phyloP scores from a whole-genome alignment of 2,329 filamentous ascomycete species.

The Gaeumannomyces sp. region DNA sequence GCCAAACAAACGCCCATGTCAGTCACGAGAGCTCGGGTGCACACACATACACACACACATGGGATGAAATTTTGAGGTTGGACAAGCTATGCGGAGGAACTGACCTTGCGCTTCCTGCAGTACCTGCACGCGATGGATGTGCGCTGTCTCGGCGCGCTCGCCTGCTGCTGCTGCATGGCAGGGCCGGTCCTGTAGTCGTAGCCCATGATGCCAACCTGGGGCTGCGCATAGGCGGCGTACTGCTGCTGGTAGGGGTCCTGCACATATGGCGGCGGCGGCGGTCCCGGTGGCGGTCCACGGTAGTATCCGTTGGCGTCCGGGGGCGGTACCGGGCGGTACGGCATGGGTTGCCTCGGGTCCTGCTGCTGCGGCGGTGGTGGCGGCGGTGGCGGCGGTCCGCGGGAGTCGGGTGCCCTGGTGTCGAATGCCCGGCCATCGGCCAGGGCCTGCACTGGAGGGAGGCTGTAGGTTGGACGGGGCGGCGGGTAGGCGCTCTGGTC shows the following conservation, averaged over 20 bases:
- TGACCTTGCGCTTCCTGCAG: constrained; percentile 55
- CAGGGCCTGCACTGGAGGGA: constrained; percentile 17
- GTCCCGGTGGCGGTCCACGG: constrained; percentile 11
- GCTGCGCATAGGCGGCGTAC: constrained; percentile 16
- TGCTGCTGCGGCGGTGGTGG: constrained; percentile 7
- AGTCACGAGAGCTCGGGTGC: neutral
- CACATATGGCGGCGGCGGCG: constrained; percentile 9
- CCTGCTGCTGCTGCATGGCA: constrained; percentile 25
- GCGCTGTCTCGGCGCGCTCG: constrained; percentile 45
- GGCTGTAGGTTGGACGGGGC: constrained; percentile 16
- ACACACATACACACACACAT: neutral
- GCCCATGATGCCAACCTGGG: constrained; percentile 11
- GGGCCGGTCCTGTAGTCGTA: constrained; percentile 17
- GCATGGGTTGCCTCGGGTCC: constrained; percentile 4
- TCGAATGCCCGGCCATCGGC: constrained; percentile 11
- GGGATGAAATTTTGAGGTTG: constrained; percentile 17
- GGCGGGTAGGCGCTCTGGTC: constrained; percentile 35
- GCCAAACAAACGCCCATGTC: neutral
- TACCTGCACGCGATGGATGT: constrained; percentile 57
- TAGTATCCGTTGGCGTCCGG: constrained; percentile 17
- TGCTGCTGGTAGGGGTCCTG: constrained; percentile 15
- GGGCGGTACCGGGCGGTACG: neutral
- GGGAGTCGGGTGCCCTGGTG: neutral
- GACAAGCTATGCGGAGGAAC: constrained; percentile 1
- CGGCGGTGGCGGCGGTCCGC: constrained; percentile 7